These are phyloP conservation scores for Debaryomyces tyrocola DNA, from an alignment of 805 yeast species.

Conservation along the genomic window DNA sequence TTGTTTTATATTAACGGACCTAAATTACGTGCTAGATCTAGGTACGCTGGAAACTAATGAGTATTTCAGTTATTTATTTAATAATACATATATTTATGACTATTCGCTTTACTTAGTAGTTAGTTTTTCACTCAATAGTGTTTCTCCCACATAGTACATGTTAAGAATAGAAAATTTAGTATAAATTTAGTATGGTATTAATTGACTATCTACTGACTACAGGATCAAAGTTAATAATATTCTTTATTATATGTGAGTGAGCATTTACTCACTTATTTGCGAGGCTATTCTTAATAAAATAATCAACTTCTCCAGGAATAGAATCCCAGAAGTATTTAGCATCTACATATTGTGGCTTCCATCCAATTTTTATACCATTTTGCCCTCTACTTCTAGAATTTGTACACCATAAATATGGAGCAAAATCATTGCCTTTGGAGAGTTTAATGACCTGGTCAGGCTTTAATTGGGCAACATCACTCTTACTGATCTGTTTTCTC, in stretches of 20 bases:
- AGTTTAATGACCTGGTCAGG: conserved; percentile 14
- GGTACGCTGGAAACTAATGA: conserved; percentile 27
- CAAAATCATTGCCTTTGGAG: conserved; percentile 11
- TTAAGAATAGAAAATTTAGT: no score
- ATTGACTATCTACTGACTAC: no score
- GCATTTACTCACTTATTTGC: not conserved
- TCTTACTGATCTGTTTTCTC: conserved; percentile 11
- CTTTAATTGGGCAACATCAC: conserved; percentile 14
- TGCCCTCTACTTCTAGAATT: conserved; percentile 27
- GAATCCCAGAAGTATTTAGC: conserved; percentile 16
- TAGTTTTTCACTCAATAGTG: no score
- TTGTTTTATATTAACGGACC: conserved; percentile 46
- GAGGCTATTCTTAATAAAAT: conserved; percentile 1
- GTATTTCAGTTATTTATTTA: no score
- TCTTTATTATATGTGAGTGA: no score
- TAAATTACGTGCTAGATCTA: conserved; percentile 43
- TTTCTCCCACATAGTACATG: no score
- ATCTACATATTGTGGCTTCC: conserved; percentile 20
- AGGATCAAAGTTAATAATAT: no score
- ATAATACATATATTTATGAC: no score
- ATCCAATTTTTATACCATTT: conserved; percentile 24
- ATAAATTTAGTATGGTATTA: no score
- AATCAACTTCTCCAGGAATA: conserved; percentile 17
- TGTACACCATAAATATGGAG: conserved; percentile 24
- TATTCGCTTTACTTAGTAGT: no score